Evolutionary conservation across 176 grass and related monocot genomes (phyloP).

Genomic region (Paspalum vaginatum): DNA sequence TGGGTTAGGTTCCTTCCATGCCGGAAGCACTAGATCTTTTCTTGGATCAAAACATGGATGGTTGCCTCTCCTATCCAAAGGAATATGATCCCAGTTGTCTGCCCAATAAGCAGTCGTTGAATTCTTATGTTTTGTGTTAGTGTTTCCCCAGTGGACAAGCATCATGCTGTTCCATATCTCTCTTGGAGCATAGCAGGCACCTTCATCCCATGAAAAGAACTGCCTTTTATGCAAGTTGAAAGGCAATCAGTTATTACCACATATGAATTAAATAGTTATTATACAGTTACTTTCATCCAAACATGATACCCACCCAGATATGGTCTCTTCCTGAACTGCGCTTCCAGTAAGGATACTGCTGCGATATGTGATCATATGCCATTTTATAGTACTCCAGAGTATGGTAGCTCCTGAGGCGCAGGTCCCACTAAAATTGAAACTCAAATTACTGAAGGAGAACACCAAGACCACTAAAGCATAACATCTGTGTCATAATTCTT

Average conservation of each 20-base stretch:
- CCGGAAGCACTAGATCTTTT: constrained; percentile 93
- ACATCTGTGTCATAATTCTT: constrained; percentile 34
- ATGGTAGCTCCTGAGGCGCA: constrained; percentile 65
- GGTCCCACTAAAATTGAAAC: constrained; percentile 51
- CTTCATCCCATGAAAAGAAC: constrained; percentile 99
- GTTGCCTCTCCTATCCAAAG: constrained; percentile 70
- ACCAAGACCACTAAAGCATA: constrained; percentile 13
- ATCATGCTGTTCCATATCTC: constrained; percentile 98
- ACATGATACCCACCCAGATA: constrained; percentile 81
- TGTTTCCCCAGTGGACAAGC: constrained; percentile 98
- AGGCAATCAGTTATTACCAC: constrained; percentile 22
- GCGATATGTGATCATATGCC: constrained; percentile 87
- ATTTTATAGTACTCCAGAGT: constrained; percentile 82
- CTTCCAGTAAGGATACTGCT: constrained; percentile 91
- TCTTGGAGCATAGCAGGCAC: constrained; percentile 94
- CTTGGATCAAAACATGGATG: constrained; percentile 91
- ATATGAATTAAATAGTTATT: constrained; percentile 15
- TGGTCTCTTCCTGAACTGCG: constrained; percentile 87
- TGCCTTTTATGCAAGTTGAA: constrained; percentile 51
- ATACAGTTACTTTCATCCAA: constrained; percentile 35
- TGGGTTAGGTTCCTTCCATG: constrained; percentile 87
- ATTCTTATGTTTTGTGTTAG: constrained; percentile 82
- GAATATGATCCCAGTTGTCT: constrained; percentile 92
- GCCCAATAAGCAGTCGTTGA: constrained; percentile 94
- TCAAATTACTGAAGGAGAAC: constrained; percentile 33